Conservation (phyloP, 2,329 filamentous ascomycete genomes). For the Trichoderma lentiforme region DNA sequence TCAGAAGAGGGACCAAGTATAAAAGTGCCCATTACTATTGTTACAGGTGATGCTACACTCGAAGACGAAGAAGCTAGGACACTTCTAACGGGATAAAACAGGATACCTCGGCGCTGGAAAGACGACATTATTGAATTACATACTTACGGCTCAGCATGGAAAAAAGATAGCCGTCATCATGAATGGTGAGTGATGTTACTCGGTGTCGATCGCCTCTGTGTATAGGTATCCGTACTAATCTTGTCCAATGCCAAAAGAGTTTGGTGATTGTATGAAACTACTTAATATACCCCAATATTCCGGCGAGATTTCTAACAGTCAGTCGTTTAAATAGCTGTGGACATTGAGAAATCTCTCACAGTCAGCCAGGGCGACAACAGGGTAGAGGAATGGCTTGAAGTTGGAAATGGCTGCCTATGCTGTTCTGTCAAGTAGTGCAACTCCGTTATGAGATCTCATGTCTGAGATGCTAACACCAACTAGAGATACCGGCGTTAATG, state of each 20-base stretch:
- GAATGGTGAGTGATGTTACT: slow-evolving; percentile 57
- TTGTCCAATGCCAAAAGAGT: slow-evolving; percentile 50
- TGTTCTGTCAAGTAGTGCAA: slow-evolving; percentile 83
- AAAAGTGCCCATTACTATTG: slow-evolving; percentile 81
- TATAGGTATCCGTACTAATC: not conserved
- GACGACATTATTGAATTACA: slow-evolving; percentile 93
- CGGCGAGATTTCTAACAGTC: not conserved
- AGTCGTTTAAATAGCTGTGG: slow-evolving; percentile 59
- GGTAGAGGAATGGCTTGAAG: slow-evolving; percentile 91
- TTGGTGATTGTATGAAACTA: slow-evolving; percentile 68
- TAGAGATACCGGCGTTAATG: slow-evolving; percentile 87
- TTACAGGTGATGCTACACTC: slow-evolving; percentile 57
- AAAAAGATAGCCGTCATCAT: slow-evolving; percentile 98
- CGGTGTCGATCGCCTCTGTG: not conserved
- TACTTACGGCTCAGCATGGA: slow-evolving; percentile 88
- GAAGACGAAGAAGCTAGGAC: not conserved
- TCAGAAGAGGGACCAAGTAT: slow-evolving; percentile 50
- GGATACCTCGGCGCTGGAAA: slow-evolving; percentile 95
- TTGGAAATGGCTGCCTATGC: slow-evolving; percentile 96
- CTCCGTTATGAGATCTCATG: not conserved
- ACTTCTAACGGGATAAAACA: slow-evolving; percentile 32
- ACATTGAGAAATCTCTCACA: slow-evolving; percentile 94
- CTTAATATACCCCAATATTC: not conserved
- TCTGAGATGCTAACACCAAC: not conserved
- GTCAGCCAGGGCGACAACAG: slow-evolving; percentile 79